Conservation (phyloP, 768 basidiomycete species). For the Trametes meyenii region DNA sequence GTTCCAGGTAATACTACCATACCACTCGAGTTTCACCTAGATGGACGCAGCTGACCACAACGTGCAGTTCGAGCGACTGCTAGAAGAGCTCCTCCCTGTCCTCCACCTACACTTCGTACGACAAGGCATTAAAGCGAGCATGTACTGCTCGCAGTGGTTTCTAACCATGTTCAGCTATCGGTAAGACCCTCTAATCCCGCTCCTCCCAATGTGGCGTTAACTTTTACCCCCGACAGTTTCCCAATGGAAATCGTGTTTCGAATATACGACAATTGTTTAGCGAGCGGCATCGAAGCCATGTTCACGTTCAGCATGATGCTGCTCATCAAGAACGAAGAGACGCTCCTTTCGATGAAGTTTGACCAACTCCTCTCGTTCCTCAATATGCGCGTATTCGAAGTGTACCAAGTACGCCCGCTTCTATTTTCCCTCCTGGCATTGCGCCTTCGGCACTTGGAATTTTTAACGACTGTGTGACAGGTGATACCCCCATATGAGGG, state of each 20-base stretch:
- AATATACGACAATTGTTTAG: constrained; percentile 95
- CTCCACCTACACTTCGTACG: constrained; percentile 92
- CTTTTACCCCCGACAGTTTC: constrained; percentile 55
- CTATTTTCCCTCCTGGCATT: neutral
- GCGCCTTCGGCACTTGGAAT: too few relatives aligned
- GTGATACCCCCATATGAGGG: constrained; percentile 7
- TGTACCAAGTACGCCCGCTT: constrained; percentile 57
- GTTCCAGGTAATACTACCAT: constrained; percentile 74
- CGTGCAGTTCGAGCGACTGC: constrained; percentile 83
- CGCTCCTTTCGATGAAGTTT: constrained; percentile 79
- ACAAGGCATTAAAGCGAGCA: constrained; percentile 94
- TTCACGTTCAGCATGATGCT: constrained; percentile 92
- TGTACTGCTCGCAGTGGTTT: constrained; percentile 99
- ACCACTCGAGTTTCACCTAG: neutral
- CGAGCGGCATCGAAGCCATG: constrained; percentile 95
- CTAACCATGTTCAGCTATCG: constrained; percentile 95
- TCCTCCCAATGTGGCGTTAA: neutral
- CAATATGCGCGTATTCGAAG: constrained; percentile 80
- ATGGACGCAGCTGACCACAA: constrained; percentile 6
- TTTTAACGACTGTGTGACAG: neutral
- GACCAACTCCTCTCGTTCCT: constrained; percentile 88
- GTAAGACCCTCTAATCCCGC: constrained; percentile 41
- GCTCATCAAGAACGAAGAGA: constrained; percentile 85
- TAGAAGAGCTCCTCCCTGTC: constrained; percentile 92
- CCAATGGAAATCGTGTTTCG: constrained; percentile 93